Evolutionary conservation across 805 yeast species (phyloP).

Genomic region (Yamadazyma paraphyllophila): DNA sequence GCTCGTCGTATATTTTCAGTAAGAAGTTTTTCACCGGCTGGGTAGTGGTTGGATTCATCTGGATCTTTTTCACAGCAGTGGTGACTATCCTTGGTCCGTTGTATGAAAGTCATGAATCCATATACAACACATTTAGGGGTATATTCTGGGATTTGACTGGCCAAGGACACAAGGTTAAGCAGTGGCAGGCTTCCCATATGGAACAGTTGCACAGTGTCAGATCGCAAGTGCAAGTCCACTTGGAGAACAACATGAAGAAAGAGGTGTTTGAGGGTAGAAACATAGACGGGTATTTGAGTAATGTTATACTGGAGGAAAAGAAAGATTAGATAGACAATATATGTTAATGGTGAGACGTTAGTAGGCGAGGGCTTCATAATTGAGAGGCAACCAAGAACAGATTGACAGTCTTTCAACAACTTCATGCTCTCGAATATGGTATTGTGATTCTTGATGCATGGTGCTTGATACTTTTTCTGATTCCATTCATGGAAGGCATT

Average conservation of each 20-base stretch:
- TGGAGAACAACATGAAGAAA: conserved; percentile 11
- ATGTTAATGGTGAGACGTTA: not conserved
- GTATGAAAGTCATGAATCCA: conserved; percentile 69
- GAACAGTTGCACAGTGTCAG: conserved; percentile 73
- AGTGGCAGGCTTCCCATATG: conserved; percentile 75
- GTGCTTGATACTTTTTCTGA: no score
- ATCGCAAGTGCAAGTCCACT: conserved; percentile 51
- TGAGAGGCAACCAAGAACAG: no score
- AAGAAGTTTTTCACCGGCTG: conserved; percentile 83
- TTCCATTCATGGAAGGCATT: no score
- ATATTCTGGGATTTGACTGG: conserved; percentile 85
- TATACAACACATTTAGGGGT: conserved; percentile 66
- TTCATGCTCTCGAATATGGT: no score
- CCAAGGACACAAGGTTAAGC: conserved; percentile 65
- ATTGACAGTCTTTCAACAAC: no score
- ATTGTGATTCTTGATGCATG: no score
- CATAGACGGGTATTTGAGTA: conserved; percentile 12
- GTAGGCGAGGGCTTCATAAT: no score
- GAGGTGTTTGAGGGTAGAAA: conserved; percentile 26
- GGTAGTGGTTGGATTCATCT: conserved; percentile 77
- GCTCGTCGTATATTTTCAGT: conserved; percentile 71
- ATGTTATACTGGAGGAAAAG: conserved; percentile 18
- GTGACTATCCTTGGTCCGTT: conserved; percentile 69
- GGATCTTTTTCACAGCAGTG: conserved; percentile 69
- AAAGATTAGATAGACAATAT: conserved; percentile 11